phyloP scores from a whole-genome alignment of 2,329 filamentous ascomycete genomes.

The Aspergillus aculeatus region DNA sequence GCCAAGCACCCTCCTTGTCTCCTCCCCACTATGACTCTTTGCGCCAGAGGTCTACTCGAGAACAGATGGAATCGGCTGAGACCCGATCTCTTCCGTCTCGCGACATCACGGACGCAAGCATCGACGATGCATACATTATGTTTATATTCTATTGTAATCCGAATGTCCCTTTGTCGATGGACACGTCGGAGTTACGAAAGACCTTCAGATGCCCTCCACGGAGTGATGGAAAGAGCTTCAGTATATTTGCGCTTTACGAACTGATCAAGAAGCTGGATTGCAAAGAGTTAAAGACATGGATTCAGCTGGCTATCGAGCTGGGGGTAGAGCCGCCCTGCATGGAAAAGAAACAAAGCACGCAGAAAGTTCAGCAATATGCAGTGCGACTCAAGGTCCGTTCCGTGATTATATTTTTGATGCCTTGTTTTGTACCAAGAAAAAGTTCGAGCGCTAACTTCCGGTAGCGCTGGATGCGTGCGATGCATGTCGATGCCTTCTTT shows the following conservation, averaged over 20 bases:
- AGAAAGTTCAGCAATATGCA: constrained; percentile 93
- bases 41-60: constrained; percentile 30
- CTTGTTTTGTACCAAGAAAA: background rate
- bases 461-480: constrained; percentile 92
- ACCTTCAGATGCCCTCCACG: constrained; percentile 77
- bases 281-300: constrained; percentile 91
- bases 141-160: constrained; percentile 94
- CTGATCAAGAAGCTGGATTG: constrained; percentile 74
- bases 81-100: constrained; percentile 61
- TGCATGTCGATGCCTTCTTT: constrained; percentile 94
- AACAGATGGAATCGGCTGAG: constrained; percentile 44
- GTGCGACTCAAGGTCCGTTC: constrained; percentile 76
- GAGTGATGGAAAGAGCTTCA: constrained; percentile 84
- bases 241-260: constrained; percentile 71
- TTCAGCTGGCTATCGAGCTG: constrained; percentile 79
- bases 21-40: constrained; percentile 37
- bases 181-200: constrained; percentile 69
- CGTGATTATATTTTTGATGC: background rate
- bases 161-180: constrained; percentile 65
- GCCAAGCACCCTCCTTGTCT: constrained; percentile 41
- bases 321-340: constrained; percentile 82
- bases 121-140: constrained; percentile 77
- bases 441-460: background rate
- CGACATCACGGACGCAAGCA: constrained; percentile 65
- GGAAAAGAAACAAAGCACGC: constrained; percentile 81